These are phyloP conservation scores for Fusarium citri DNA, from an alignment of 2,329 filamentous ascomycete species.

Conservation along the genomic window DNA sequence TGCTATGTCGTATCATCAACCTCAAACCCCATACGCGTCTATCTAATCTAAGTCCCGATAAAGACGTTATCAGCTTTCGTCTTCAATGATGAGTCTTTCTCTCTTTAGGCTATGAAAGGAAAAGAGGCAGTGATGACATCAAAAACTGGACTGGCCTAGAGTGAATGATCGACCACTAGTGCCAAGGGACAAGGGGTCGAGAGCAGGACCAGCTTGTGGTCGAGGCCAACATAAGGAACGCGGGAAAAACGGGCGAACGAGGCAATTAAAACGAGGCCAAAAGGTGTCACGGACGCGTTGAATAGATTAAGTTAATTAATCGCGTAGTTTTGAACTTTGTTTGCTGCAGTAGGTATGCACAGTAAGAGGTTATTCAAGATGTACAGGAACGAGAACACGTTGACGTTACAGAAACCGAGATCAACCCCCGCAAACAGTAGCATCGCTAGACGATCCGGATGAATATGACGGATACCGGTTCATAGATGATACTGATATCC, in stretches of 20 bases:
- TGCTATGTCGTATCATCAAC: background rate
- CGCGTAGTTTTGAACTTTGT: constrained; percentile 6
- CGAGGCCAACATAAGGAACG: constrained; percentile 38
- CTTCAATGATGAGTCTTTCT: background rate
- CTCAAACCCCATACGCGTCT: background rate
- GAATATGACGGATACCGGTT: constrained; percentile 10
- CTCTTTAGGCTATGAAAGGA: constrained; percentile 1
- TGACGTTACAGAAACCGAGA: constrained; percentile 26
- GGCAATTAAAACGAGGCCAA: constrained; percentile 19
- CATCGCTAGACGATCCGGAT: constrained; percentile 24
- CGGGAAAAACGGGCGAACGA: constrained; percentile 7
- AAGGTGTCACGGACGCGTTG: constrained; percentile 1
- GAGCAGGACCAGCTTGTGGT: constrained; percentile 31
- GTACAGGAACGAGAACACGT: background rate
- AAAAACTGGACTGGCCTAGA: constrained; percentile 21
- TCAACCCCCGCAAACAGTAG: constrained; percentile 30
- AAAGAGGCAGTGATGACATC: constrained; percentile 12
- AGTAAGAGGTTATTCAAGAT: background rate
- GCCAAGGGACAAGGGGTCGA: constrained; percentile 33
- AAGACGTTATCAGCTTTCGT: constrained; percentile 16
- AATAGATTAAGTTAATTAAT: constrained; percentile 2
- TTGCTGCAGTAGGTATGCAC: background rate
- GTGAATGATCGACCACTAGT: constrained; percentile 42
- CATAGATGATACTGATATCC: constrained; percentile 16
- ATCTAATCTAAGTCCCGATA: constrained; percentile 8